phyloP scores from a whole-genome alignment of 345 rosid genomes.

The Leavenworthia alabamica region DNA sequence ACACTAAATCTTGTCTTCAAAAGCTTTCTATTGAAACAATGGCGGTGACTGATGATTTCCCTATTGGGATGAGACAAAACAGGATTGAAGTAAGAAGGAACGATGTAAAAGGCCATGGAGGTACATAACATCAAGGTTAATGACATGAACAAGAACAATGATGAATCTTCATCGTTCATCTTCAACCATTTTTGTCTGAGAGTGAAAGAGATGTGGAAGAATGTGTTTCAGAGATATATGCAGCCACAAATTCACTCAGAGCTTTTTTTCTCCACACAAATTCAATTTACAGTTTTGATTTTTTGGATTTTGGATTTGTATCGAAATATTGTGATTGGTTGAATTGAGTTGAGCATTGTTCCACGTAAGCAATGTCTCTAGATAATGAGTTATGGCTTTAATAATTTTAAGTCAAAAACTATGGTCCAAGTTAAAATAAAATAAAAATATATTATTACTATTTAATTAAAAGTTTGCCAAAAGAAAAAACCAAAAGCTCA shows the following conservation, averaged over 20 bases:
- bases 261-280: slow-evolving; percentile 35
- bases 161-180: slow-evolving; percentile 43
- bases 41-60: slow-evolving; percentile 8
- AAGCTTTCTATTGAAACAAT: slow-evolving; percentile 6
- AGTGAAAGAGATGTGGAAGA: slow-evolving; percentile 27
- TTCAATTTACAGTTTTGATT: not conserved
- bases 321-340: slow-evolving; percentile 5
- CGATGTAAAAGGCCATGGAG: slow-evolving; percentile 71
- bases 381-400: not conserved
- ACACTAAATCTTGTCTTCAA: slow-evolving; percentile 27
- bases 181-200: slow-evolving; percentile 36
- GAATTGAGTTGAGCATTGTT: not conserved
- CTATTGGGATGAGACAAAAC: slow-evolving; percentile 34
- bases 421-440: not conserved
- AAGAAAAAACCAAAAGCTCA: too few species aligned
- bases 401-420: not conserved
- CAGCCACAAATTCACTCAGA: slow-evolving; percentile 20
- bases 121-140: slow-evolving; percentile 37
- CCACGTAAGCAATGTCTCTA: slow-evolving; percentile 6
- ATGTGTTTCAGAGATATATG: slow-evolving; percentile 23
- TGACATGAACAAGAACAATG: slow-evolving; percentile 11
- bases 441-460: not conserved
- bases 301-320: slow-evolving; percentile 1
- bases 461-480: not conserved
- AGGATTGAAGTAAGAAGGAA: slow-evolving; percentile 30